Base-by-base conservation (phyloP, 2,329 filamentous ascomycete genomes). In the Talaromyces sp. region DNA sequence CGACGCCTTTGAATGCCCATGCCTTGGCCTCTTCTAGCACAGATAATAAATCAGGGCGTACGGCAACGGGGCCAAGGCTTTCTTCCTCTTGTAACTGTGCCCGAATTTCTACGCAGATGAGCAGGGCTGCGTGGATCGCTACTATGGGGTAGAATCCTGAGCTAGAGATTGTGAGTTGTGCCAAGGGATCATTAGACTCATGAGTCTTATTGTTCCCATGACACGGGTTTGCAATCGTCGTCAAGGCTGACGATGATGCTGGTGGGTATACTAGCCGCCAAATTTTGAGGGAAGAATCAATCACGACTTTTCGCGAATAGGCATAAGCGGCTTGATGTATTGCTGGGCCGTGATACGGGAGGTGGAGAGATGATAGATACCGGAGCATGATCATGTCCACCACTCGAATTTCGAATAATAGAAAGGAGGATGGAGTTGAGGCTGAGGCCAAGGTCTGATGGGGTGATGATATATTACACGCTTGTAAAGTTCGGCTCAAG, bases 281-380 rank as follows among this genome's bases (percentile, higher is more conserved):
- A 1, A 80, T 66, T 45, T 78, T 80, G 13, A 81, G 69, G 0
- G 78, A 72, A 0, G 73, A 72, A 6, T 85, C 82, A 5, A 81
- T 62, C 0, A 77, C 70, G 0, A 78, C 74, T 43, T 78, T 80
- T 1, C 79, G 69, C 0, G 82, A 82, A 60, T 77, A 84, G 0
- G 80, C 78, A 19, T 68, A 72, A 0, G 64, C 33, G 1, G 62
- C 48, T n/a, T 56, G 40, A 4, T 54, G 41, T 5, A 56, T 13
- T 7, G 33, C 43, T 6, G 37, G n/a, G 6, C 45, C 43, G 31
- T 55, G 50, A 35, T 55, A 71, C 6, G 68, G 70, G 7, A 63
- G 55, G 53, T 74, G 71, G 5, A 74, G 63, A 2, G 67, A 61
- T 1, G 62, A 61, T 1, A 73, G 54, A 36, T 67, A 69, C 2